These are phyloP conservation scores for Jackrogersella multiformis DNA, from an alignment of 495 filamentous ascomycete genomes.

Conservation along the genomic window DNA sequence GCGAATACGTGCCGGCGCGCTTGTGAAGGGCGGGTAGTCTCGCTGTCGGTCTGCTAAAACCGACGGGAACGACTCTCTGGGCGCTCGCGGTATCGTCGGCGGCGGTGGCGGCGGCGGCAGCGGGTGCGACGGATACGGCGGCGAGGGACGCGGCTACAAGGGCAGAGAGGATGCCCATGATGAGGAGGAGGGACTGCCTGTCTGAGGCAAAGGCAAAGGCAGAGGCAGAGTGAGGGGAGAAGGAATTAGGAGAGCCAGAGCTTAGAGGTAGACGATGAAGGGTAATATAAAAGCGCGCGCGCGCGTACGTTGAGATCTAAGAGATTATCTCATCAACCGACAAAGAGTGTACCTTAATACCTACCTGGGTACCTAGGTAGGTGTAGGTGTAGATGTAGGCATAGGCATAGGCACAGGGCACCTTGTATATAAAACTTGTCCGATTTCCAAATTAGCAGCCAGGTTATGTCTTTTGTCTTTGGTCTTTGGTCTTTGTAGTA, in stretches of 20 bases:
- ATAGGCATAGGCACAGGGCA: too few relatives aligned
- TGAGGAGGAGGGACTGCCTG: neutral
- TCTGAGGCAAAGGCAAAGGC: neutral
- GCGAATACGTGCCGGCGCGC: constrained; percentile 46
- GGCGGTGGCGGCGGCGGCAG: constrained; percentile 12
- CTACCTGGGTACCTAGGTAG: too few relatives aligned
- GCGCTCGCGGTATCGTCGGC: constrained; percentile 18
- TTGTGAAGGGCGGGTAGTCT: constrained; percentile 26
- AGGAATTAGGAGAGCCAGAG: neutral
- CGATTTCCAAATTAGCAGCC: too few relatives aligned
- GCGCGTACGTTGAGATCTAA: too few relatives aligned
- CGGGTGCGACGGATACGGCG: constrained; percentile 11
- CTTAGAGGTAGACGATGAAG: neutral
- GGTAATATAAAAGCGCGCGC: too few relatives aligned
- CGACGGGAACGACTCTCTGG: constrained; percentile 41
- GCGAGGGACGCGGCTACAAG: constrained; percentile 17
- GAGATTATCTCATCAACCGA: too few relatives aligned
- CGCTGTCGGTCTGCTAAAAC: constrained; percentile 32
- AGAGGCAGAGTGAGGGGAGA: neutral
- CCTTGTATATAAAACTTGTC: too few relatives aligned
- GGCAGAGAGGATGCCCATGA: constrained; percentile 35
- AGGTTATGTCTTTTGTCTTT: too few relatives aligned
- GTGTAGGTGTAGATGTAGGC: too few relatives aligned
- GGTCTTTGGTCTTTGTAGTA: too few relatives aligned
- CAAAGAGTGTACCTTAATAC: too few relatives aligned